Conservation (phyloP, 495 filamentous ascomycete genomes). For the Tuber brumale region DNA sequence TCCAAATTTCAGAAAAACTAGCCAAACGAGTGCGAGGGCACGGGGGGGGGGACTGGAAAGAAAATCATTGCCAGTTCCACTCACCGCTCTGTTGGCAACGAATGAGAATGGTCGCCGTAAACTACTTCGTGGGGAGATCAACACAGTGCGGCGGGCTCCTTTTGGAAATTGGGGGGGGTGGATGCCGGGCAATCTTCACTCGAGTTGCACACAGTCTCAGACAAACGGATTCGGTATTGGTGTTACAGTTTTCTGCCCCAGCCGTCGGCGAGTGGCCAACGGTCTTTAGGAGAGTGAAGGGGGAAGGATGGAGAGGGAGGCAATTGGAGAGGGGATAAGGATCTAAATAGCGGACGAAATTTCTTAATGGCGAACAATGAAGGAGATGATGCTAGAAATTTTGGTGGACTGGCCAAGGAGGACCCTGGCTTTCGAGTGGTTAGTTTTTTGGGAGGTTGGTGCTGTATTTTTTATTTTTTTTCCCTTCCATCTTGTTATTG, state of each 20-base stretch:
- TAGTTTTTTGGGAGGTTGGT: not conserved
- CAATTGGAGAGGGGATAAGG: not conserved
- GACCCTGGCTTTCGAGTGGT: not conserved
- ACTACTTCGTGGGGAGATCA: not conserved
- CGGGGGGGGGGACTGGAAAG: not conserved
- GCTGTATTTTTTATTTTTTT: constrained; percentile 17
- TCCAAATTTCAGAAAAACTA: not conserved
- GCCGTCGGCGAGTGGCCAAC: not conserved
- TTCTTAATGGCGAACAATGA: not conserved
- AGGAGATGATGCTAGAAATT: not conserved
- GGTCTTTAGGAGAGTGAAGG: not conserved
- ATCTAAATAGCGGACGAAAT: not conserved
- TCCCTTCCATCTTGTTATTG: constrained; percentile 14
- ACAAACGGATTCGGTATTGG: not conserved
- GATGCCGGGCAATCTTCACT: not conserved
- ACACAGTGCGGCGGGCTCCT: not conserved
- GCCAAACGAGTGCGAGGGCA: not conserved
- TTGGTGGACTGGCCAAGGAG: not conserved
- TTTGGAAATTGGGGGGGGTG: not conserved
- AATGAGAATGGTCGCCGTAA: not conserved
- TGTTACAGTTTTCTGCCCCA: not conserved
- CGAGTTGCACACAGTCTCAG: constrained; percentile 1
- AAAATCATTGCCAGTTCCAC: not conserved
- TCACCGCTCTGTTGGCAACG: not conserved
- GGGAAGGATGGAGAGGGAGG: not conserved